phyloP scores from a whole-genome alignment of 2,329 filamentous ascomycete species.

The Boeremia exigua region DNA sequence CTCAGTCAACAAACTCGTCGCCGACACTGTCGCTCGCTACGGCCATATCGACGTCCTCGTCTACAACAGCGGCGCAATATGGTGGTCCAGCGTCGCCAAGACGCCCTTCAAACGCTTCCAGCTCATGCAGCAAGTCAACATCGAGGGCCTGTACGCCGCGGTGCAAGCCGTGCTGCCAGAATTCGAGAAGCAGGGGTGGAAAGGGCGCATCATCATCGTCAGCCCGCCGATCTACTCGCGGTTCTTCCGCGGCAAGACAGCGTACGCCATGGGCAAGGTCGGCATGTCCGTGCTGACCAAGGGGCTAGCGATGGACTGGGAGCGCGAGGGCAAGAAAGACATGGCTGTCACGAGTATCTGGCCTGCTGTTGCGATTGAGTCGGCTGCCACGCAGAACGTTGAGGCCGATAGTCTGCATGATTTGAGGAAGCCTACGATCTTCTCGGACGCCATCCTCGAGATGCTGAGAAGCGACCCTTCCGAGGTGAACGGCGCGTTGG shows the following conservation, averaged over 20 bases:
- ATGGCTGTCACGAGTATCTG: slow-evolving; percentile 85
- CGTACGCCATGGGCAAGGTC: slow-evolving; percentile 79
- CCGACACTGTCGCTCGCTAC: slow-evolving; percentile 62
- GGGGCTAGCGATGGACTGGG: slow-evolving; percentile 82
- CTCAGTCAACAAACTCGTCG: slow-evolving; percentile 1
- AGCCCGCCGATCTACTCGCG: slow-evolving; percentile 84
- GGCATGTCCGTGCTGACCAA: slow-evolving; percentile 83
- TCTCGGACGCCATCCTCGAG: slow-evolving; percentile 78
- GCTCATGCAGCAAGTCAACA: slow-evolving; percentile 57
- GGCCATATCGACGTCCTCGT: slow-evolving; percentile 74
- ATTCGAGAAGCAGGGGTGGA: slow-evolving; percentile 58
- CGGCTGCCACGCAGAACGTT: slow-evolving; percentile 69
- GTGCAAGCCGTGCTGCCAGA: slow-evolving; percentile 73
- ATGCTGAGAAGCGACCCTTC: slow-evolving; percentile 68
- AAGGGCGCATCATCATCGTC: slow-evolving; percentile 75
- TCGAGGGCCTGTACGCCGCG: slow-evolving; percentile 75
- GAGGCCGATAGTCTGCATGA: slow-evolving; percentile 58
- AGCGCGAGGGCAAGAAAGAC: slow-evolving; percentile 65
- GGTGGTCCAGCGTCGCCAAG: slow-evolving; percentile 76
- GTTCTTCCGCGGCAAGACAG: slow-evolving; percentile 85
- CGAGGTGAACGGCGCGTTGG: slow-evolving; percentile 72
- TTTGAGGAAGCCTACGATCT: slow-evolving; percentile 73
- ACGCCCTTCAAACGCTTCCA: slow-evolving; percentile 79
- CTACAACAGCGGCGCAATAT: slow-evolving; percentile 87
- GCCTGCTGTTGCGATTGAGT: slow-evolving; percentile 81